phyloP scores from a whole-genome alignment of 768 basidiomycete genomes.

The Floccularia luteovirens region DNA sequence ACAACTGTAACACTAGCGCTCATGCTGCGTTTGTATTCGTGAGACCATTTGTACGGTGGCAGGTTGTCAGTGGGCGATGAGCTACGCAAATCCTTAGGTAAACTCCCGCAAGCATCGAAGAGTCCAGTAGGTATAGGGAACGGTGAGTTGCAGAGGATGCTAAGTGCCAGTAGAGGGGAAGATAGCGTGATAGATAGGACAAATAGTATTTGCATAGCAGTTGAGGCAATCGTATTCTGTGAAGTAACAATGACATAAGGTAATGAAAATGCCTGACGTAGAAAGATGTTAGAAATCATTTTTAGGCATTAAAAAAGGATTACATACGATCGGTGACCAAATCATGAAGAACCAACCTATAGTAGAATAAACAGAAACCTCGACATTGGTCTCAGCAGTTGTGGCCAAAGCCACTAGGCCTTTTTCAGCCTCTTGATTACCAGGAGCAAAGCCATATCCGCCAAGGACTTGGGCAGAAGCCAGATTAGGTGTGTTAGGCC shows the following conservation, averaged over 20 bases:
- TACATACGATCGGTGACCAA: conserved; percentile 63
- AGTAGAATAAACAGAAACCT: conserved; percentile 47
- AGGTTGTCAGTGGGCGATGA: conserved; percentile 34
- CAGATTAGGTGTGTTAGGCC: conserved; percentile 45
- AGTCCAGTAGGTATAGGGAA: conserved; percentile 62
- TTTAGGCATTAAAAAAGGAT: not conserved
- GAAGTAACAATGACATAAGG: conserved; percentile 50
- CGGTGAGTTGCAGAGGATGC: conserved; percentile 50
- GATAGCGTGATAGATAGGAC: conserved; percentile 60
- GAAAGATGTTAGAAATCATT: conserved; percentile 5
- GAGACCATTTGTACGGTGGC: conserved; percentile 34
- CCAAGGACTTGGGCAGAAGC: conserved; percentile 57
- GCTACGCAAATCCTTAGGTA: conserved; percentile 34
- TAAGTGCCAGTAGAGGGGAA: conserved; percentile 58
- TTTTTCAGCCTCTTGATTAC: conserved; percentile 40
- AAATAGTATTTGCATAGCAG: conserved; percentile 39
- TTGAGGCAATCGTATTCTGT: conserved; percentile 27
- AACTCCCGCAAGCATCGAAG: conserved; percentile 42
- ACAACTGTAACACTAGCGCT: conserved; percentile 60
- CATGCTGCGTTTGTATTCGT: conserved; percentile 58
- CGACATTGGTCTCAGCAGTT: conserved; percentile 36
- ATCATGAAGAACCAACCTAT: conserved; percentile 60
- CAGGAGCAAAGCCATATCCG: conserved; percentile 57
- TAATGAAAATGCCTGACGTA: conserved; percentile 44
- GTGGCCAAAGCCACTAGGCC: conserved; percentile 38